Conservation (phyloP, 139 green algal species). For the Nannochloris sp. region DNA sequence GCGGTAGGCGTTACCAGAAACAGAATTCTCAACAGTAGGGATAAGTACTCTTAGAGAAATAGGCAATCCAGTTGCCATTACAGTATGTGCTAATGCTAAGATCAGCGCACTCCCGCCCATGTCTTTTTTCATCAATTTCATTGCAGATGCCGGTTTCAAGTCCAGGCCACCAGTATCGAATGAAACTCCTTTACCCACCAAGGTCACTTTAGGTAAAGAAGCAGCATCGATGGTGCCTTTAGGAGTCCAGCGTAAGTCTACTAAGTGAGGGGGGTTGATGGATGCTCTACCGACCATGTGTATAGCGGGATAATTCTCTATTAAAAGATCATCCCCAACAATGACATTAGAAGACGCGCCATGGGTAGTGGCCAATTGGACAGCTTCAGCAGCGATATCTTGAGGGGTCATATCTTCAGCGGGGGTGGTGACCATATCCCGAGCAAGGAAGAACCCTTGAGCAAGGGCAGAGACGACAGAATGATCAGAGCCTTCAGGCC, state of each 20-base stretch:
- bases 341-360: conserved; percentile 12
- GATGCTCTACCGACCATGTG: conserved; percentile 54
- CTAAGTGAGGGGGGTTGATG: conserved; percentile 19
- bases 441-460: conserved; percentile 15
- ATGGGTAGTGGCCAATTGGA: conserved; percentile 32
- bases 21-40: conserved; percentile 52
- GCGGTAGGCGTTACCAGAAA: conserved; percentile 40
- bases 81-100: conserved; percentile 37
- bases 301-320: conserved; percentile 41
- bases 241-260: conserved; percentile 31
- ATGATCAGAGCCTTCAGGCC: conserved; percentile 16
- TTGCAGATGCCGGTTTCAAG: conserved; percentile 48
- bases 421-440: conserved; percentile 63
- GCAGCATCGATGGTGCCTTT: background rate
- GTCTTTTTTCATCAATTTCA: conserved; percentile 73
- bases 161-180: conserved; percentile 60
- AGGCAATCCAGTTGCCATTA: conserved; percentile 35
- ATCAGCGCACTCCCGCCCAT: conserved; percentile 56
- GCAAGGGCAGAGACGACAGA: conserved; percentile 5
- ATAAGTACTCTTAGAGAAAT: conserved; percentile 45
- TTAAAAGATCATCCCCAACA: conserved; percentile 48
- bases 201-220: conserved; percentile 34
- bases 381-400: conserved; percentile 43
- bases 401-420: conserved; percentile 46
- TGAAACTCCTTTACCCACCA: conserved; percentile 64